Conservation (phyloP, 2,329 filamentous ascomycete species). For the Neocatenulostroma microsporum region DNA sequence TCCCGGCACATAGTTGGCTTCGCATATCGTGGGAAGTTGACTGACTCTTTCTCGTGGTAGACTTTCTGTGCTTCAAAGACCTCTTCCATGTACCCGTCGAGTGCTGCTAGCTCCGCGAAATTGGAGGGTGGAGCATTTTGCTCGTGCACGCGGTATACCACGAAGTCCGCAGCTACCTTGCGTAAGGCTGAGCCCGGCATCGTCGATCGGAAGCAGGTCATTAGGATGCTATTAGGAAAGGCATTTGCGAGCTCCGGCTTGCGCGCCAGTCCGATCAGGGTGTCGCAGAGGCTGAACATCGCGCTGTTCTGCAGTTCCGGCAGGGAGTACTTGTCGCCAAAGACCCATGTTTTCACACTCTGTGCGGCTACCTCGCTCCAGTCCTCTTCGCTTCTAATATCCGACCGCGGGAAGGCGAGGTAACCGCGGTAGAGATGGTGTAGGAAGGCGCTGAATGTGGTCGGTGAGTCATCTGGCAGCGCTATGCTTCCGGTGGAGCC, state of each 20-base stretch:
- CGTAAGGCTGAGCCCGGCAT: neutral
- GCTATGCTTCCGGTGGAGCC: too few relatives aligned
- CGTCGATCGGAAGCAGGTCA: neutral
- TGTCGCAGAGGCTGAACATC: slow-evolving; percentile 1
- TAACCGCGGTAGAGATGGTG: too few relatives aligned
- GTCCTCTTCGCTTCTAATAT: neutral
- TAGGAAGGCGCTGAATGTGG: too few relatives aligned
- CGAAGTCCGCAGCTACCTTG: neutral
- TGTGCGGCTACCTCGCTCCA: neutral
- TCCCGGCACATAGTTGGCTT: neutral
- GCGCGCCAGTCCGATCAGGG: too few relatives aligned
- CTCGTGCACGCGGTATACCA: neutral
- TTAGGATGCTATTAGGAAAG: neutral
- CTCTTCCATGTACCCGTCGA: neutral
- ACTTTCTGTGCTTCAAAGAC: neutral
- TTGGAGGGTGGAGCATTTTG: too few relatives aligned
- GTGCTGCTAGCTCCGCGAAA: neutral
- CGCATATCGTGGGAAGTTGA: neutral
- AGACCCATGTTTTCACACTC: slow-evolving; percentile 9
- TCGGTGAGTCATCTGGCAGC: too few relatives aligned
- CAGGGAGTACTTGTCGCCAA: slow-evolving; percentile 7
- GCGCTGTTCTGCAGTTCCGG: slow-evolving; percentile 7
- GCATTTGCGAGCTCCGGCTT: too few relatives aligned
- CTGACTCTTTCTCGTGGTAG: neutral
- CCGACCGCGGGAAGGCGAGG: too few relatives aligned